Conservation (phyloP, 495 filamentous ascomycete genomes). For the Neurospora sp. region DNA sequence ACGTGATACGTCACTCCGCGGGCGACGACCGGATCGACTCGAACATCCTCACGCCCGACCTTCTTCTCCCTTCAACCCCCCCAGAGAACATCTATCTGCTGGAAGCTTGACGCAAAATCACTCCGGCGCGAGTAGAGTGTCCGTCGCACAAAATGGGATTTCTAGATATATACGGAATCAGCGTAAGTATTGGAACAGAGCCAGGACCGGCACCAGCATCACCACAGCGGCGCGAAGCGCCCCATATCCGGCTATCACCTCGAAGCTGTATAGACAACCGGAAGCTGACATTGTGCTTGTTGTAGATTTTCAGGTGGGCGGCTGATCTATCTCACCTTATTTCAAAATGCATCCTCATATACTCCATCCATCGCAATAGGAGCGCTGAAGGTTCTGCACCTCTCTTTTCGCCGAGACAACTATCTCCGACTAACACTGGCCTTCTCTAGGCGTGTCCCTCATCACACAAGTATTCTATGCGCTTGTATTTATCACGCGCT, state of each 20-base stretch:
- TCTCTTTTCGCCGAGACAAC: background rate
- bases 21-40: background rate
- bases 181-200: background rate
- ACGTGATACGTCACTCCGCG: background rate
- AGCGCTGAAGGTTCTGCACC: conserved; percentile 68
- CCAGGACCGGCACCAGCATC: background rate
- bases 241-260: background rate
- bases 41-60: background rate
- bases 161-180: background rate
- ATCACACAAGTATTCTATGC: conserved; percentile 87
- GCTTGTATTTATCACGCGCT: conserved; percentile 75
- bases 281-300: conserved; percentile 6
- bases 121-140: background rate
- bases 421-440: conserved; percentile 11
- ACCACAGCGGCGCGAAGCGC: background rate
- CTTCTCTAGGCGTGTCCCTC: conserved; percentile 68
- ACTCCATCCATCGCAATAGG: conserved; percentile 77
- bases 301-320: conserved; percentile 62
- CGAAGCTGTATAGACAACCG: background rate
- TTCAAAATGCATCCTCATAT: conserved; percentile 83
- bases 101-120: background rate
- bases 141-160: background rate
- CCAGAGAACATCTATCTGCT: background rate
- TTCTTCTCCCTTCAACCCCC: background rate
- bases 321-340: conserved; percentile 74